phyloP scores from a whole-genome alignment of 148 eudicot genomes.

The Chenopodium quinoa region DNA sequence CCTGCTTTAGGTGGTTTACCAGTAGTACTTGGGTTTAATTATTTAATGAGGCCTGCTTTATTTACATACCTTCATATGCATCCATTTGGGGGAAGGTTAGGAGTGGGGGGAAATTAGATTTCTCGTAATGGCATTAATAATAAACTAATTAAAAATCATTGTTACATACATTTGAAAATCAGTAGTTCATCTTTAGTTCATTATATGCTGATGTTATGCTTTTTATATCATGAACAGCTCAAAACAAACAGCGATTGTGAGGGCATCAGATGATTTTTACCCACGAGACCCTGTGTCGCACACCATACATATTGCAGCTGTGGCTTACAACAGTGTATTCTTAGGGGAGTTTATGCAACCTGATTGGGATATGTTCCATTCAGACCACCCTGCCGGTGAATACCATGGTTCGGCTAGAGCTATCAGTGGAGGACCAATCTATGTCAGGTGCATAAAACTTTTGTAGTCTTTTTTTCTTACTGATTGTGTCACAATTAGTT shows the following conservation, averaged over 20 bases:
- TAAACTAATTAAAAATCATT: not conserved
- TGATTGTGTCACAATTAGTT: not conserved
- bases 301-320: conserved; percentile 86
- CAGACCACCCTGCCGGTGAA: conserved; percentile 79
- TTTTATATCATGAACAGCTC: conserved; percentile 42
- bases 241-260: conserved; percentile 75
- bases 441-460: conserved; percentile 48
- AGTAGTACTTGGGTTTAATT: not conserved
- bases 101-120: too few species aligned
- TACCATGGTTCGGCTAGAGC: conserved; percentile 88
- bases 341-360: conserved; percentile 90
- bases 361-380: conserved; percentile 98
- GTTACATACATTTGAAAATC: not conserved
- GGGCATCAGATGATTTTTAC: conserved; percentile 92
- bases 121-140: not conserved
- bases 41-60: not conserved
- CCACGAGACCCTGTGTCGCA: conserved; percentile 82
- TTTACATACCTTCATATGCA: not conserved
- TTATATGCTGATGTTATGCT: not conserved
- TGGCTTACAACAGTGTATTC: conserved; percentile 84
- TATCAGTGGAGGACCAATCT: conserved; percentile 82
- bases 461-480: not conserved
- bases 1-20: not conserved
- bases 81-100: too few species aligned
- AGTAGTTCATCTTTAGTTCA: not conserved